Evolutionary conservation across 106 monocot species (phyloP), one percentile per base, ranked within the genome.

Genomic region (Iris macrosiphon): DNA sequence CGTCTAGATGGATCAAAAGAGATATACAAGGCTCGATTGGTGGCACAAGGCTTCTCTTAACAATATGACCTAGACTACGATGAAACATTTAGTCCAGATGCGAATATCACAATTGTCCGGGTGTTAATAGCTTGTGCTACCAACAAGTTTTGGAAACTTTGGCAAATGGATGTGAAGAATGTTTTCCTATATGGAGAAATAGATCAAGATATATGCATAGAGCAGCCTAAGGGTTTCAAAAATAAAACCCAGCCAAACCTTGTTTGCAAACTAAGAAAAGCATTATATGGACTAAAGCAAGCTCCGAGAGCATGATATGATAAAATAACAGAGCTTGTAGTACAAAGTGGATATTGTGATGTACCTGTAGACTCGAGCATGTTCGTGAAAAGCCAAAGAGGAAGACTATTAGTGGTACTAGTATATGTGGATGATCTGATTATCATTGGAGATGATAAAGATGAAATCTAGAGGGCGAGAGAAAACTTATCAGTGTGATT

Each of bases 61-160:
- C 18, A 52, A 33, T 47, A 60, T 30, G 30, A 41, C n/a, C 6
- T 69, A 0, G 60, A 69, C 40, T 52, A 51, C 48, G 60, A 52
- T 31, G 31, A 69, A 18, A 61, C 69, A n/a, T 69, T 60, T 32
- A 69, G 40, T 52, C 69, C 31, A 32, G 23, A 60, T 1, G 40
- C 27, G 9, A 69, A 69, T 30, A 10, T 52, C 4, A 60, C 60
- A 13, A 60, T n/a, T 4, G 42, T 41, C 3, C 21, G 45, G 4
- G 23, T 34, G 6, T 30, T 55, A 7, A 4, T 57, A n/a, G n/a
- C n/a, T n/a, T n/a, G n/a, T n/a, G n/a, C n/a, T n/a, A n/a, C n/a
- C n/a, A n/a, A n/a, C n/a, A n/a, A n/a, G n/a, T n/a, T n/a, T n/a
- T n/a, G n/a, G n/a, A n/a, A n/a, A n/a, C n/a, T n/a, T n/a, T n/a